Evolutionary conservation across 1,284 basidiomycete genomes (phyloP), one percentile per base, ranked within the genome.

Genomic region (Vanrija sp.): DNA sequence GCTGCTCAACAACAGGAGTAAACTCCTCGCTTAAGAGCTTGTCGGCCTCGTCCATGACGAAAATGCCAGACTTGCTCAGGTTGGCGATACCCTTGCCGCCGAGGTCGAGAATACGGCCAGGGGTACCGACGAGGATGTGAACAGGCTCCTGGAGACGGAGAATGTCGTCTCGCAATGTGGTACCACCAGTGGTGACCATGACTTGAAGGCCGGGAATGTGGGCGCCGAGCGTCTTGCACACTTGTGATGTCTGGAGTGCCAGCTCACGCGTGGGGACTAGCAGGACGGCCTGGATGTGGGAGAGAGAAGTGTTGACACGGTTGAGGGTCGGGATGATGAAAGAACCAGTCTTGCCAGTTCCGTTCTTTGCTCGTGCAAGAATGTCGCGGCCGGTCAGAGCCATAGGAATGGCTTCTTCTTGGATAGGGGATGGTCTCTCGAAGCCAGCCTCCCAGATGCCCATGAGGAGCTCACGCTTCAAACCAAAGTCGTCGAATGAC

Each of bases 11-110:
- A 57, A 98, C 95, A 50, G 95, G 94, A 10, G 93, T 90, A 70
- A 98, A 98, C 78, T 98, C 96, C 57, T 94, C 92, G 10, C 89
- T 93, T 49, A 98, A 85, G 49, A 98, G 85, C 77, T 98, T 98
- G 78, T 98, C 95, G 51, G 96, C 95, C 78, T 98, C 95, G 77
- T 98, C 95, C 93, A 97, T 96, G 63, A 96, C 91, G 69, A 97
- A 98, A 48, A 95, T 91, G 16, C 87, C 87, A 76, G 94, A 97
- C 72, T 91, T 87, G 78, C 85, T 89, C 61, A 98, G 81, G 78
- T 98, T 92, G 24, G 96, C 95, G 36, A 98, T 88, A 62, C 81
- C 84, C 79, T 98, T 98, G 65, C 93, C 88, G 3, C 89, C 89
- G 47, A 98, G 80, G 80, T 98, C 95, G 54, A 98, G 81, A 65